Evolutionary conservation across 176 grass and related monocot species (phyloP), one percentile per base, ranked within the genome.

Genomic region (Microstegium vimineum): DNA sequence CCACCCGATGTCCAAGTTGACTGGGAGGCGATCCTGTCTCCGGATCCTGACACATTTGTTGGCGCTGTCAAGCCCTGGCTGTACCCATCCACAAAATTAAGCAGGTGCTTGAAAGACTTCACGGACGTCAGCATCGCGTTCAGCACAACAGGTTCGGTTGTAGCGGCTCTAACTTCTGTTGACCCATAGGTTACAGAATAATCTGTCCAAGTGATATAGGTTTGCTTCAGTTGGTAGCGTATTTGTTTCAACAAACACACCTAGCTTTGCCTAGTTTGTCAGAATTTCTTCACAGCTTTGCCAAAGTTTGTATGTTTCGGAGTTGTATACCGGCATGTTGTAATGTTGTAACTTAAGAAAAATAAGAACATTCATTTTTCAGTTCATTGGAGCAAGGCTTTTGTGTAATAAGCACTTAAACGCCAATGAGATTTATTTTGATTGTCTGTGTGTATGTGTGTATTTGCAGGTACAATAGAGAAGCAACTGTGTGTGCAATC

Each of bases 21-120:
- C 75, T 98, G 96, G 96, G 96, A 98, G 75, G 96, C 93, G 6
- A 95, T 98, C 31, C 87, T 98, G 45, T 91, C 90, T 66, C 66
- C 89, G 5, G 90, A 89, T 17, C 84, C 82, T 4, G 85, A 85
- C 9, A 31, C 73, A 9, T 98, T 98, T 73, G 75, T 89, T 34
- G 74, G 91, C 0, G 56, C 73, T 0, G 42, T 95, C 52, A 98
- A 95, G 83, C 88, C 85, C 26, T 98, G 96, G 96, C 36, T 98
- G 73, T 93, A 95, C 71, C 84, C 90, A 69, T 86, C 92, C 27
- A 77, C 88, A 66, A 95, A 87, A 86, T 88, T 83, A 16, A 95
- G 84, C 89, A 86, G 73, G 59, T 80, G 68, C 75, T 82, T 94
- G 77, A 98, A 90, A 80, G 93, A 93, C 49, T 92, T 90, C 38